Percentiles rank a stretch among this genome's conserved stretches.
These are phyloP conservation scores for Mycena crocata DNA, from an alignment of 768 basidiomycete genomes.

Conservation along the genomic window DNA sequence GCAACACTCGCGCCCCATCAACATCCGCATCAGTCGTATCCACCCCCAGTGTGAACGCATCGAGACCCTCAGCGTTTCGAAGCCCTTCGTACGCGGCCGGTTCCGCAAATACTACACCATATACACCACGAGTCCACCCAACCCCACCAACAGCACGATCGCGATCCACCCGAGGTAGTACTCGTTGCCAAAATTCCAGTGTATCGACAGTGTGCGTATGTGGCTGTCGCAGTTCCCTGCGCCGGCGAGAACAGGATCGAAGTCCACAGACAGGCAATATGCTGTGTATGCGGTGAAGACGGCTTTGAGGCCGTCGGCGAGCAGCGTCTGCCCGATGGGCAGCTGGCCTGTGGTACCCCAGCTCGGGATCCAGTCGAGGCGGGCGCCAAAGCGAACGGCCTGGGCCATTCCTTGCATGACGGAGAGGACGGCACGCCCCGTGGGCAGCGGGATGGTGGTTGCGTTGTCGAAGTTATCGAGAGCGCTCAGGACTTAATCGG, in stretches of 20 bases:
- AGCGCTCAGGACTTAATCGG: no score
- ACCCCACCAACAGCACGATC: background rate
- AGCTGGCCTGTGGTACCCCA: no score
- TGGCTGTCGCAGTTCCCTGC: background rate
- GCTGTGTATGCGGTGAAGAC: background rate
- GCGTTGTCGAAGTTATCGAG: background rate
- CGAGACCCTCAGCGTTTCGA: no score
- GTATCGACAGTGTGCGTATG: background rate
- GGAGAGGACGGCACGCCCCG: background rate
- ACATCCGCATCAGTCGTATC: no score
- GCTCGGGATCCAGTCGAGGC: background rate
- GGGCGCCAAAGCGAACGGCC: background rate
- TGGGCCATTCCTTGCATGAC: background rate
- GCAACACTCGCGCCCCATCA: no score
- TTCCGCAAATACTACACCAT: no score
- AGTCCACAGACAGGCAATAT: background rate
- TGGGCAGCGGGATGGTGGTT: background rate
- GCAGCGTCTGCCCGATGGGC: background rate
- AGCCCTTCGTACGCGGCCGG: no score
- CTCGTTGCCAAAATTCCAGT: constrained; percentile 16
- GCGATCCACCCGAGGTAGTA: constrained; percentile 11
- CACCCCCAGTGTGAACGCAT: no score
- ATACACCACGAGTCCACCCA: no score
- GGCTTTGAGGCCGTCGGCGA: constrained; percentile 5
- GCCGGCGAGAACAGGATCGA: background rate